phyloP scores from a whole-genome alignment of 2,329 filamentous ascomycete species.

The Aurifilum marmelostoma region DNA sequence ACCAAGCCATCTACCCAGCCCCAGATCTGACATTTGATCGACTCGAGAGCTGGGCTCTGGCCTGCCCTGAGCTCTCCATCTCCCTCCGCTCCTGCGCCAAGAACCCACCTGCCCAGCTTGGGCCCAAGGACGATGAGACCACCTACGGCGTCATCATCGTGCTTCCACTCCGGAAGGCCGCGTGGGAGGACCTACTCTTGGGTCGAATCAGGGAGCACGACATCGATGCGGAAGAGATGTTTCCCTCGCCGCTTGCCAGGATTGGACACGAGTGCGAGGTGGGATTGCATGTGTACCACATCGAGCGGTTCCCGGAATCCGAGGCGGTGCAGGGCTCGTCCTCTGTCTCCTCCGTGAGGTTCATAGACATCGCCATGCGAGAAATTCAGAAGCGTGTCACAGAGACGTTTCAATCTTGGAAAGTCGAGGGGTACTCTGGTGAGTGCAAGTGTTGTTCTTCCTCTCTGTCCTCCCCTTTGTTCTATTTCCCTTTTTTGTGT shows the following conservation, averaged over 20 bases:
- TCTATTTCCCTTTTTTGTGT: not conserved
- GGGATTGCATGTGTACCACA: constrained; percentile 25
- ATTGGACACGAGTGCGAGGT: not conserved
- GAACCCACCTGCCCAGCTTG: not conserved
- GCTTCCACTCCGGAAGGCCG: constrained; percentile 15
- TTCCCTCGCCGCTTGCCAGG: not conserved
- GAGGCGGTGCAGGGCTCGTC: not conserved
- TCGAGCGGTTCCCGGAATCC: constrained; percentile 17
- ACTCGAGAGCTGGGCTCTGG: constrained; percentile 20
- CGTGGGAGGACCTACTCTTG: constrained; percentile 15
- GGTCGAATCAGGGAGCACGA: constrained; percentile 21
- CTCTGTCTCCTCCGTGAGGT: not conserved
- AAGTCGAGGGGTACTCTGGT: constrained; percentile 23
- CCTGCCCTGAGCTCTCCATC: constrained; percentile 20
- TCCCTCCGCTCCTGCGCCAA: constrained; percentile 5
- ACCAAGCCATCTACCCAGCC: constrained; percentile 28
- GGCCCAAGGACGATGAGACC: not conserved
- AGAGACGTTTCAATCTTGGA: constrained; percentile 9
- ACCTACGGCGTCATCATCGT: constrained; percentile 19
- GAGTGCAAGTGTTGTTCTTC: not conserved
- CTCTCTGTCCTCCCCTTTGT: not conserved
- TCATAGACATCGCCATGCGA: constrained; percentile 18
- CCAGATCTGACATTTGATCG: constrained; percentile 19
- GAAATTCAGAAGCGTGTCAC: constrained; percentile 17
- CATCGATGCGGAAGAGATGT: constrained; percentile 20